Evolutionary conservation across 2,329 filamentous ascomycete genomes (phyloP).

Genomic region (Falciphora oryzae): DNA sequence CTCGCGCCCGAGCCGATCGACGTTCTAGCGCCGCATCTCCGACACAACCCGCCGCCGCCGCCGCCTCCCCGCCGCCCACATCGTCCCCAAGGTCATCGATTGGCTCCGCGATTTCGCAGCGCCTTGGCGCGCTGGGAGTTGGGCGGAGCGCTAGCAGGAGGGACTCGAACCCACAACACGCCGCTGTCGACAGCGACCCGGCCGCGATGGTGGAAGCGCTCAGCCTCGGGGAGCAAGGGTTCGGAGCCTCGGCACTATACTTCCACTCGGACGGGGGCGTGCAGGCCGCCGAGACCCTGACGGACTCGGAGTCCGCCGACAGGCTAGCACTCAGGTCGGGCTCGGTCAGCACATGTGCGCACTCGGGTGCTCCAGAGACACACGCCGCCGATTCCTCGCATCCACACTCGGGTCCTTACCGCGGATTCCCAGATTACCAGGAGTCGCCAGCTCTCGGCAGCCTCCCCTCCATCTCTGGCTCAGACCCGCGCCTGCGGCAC

Average conservation of each 20-base stretch:
- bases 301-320: constrained; percentile 7
- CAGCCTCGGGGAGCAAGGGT: constrained; percentile 3
- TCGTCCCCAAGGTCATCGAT: too few species aligned
- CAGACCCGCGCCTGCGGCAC: not conserved
- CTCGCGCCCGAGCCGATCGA: too few species aligned
- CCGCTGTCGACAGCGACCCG: not conserved
- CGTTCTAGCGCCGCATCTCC: too few species aligned
- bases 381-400: not conserved
- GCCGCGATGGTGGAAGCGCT: not conserved
- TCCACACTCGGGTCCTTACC: not conserved
- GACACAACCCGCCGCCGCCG: too few species aligned
- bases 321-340: not conserved
- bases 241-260: constrained; percentile 8
- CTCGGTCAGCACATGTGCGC: not conserved
- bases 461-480: not conserved
- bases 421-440: too few species aligned
- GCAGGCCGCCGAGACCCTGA: constrained; percentile 9
- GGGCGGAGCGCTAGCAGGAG: too few species aligned
- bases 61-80: too few species aligned
- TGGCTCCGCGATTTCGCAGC: too few species aligned
- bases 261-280: constrained; percentile 8
- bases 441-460: not conserved
- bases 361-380: too few species aligned
- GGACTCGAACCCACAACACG: too few species aligned
- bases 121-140: too few species aligned